phyloP scores from a whole-genome alignment of 441 rosid genomes.

The Adansonia gregorii region DNA sequence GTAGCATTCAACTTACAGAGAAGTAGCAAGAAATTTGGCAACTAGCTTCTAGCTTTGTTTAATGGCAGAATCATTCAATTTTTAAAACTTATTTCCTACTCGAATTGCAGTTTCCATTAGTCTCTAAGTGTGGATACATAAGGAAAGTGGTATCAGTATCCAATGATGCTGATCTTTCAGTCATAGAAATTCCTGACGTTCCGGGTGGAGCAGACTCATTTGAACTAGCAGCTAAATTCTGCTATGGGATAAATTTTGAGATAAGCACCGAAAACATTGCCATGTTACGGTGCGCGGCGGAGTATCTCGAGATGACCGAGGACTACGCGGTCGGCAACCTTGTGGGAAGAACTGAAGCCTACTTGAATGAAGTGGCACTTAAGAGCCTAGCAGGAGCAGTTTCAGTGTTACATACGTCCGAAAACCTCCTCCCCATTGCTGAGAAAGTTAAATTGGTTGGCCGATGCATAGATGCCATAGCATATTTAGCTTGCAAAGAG shows the following conservation, averaged over 20 bases:
- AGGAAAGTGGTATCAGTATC: slow-evolving; percentile 59
- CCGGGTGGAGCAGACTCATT: slow-evolving; percentile 71
- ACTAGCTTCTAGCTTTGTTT: slow-evolving; percentile 7
- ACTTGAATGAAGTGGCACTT: slow-evolving; percentile 71
- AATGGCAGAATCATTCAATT: background rate
- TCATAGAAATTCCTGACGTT: slow-evolving; percentile 47
- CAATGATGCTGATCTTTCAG: slow-evolving; percentile 49
- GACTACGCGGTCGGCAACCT: slow-evolving; percentile 61
- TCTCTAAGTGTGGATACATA: slow-evolving; percentile 60
- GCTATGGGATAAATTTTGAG: slow-evolving; percentile 76
- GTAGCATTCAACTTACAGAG: slow-evolving; percentile 33
- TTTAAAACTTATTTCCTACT: slow-evolving; percentile 7
- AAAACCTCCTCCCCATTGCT: slow-evolving; percentile 50
- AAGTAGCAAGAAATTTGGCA: background rate
- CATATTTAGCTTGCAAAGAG: slow-evolving; percentile 72
- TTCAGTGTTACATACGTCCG: slow-evolving; percentile 56
- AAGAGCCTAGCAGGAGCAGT: slow-evolving; percentile 70
- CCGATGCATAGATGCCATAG: slow-evolving; percentile 63
- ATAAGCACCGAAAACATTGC: slow-evolving; percentile 65
- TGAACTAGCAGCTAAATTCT: slow-evolving; percentile 69
- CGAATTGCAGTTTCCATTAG: slow-evolving; percentile 59
- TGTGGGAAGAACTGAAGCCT: slow-evolving; percentile 56
- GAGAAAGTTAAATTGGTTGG: slow-evolving; percentile 66
- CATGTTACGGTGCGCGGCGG: slow-evolving; percentile 62
- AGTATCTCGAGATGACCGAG: slow-evolving; percentile 74